Conservation (phyloP, 192 early-diverging fungal genomes). For the Rhizoclosmatium globosum region DNA sequence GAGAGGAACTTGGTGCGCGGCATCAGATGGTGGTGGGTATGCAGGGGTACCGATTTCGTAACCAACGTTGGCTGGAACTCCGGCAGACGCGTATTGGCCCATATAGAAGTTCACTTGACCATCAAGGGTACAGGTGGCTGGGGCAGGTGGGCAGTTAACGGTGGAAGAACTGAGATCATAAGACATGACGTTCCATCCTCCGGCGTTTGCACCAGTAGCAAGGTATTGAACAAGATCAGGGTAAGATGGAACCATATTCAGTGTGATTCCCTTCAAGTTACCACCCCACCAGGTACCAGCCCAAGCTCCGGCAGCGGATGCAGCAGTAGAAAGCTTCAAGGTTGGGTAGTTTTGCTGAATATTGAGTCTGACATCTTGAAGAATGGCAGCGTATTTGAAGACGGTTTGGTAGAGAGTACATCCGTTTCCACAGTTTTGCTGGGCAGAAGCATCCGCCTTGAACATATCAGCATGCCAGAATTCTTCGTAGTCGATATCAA, state of each 20-base stretch:
- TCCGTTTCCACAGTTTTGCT: constrained; percentile 5
- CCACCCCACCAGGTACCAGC: constrained; percentile 34
- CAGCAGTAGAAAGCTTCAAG: constrained; percentile 31
- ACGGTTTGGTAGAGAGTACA: constrained; percentile 25
- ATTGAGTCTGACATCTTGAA: constrained; percentile 71
- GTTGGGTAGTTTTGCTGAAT: constrained; percentile 61
- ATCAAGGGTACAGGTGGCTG: constrained; percentile 7
- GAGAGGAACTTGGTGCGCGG: constrained; percentile 12
- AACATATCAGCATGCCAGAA: constrained; percentile 35
- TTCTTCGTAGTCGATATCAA: constrained; percentile 36
- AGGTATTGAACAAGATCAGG: constrained; percentile 15
- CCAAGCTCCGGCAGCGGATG: constrained; percentile 26
- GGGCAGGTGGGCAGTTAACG: constrained; percentile 16
- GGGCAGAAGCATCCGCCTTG: constrained; percentile 10
- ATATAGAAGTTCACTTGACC: constrained; percentile 36
- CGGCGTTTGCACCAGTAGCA: constrained; percentile 24
- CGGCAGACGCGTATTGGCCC: constrained; percentile 1
- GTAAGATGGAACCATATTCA: constrained; percentile 24
- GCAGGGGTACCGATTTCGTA: constrained; percentile 34
- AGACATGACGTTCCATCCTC: constrained; percentile 29
- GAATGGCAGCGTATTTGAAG: constrained; percentile 57
- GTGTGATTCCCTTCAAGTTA: constrained; percentile 13
- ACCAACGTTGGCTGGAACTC: constrained; percentile 20
- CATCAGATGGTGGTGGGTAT: neutral
- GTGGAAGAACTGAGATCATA: constrained; percentile 19